Evolutionary conservation across 257 asterid genomes (phyloP), one percentile per base, ranked within the genome.

Genomic region (Ajuga chamaepitys): DNA sequence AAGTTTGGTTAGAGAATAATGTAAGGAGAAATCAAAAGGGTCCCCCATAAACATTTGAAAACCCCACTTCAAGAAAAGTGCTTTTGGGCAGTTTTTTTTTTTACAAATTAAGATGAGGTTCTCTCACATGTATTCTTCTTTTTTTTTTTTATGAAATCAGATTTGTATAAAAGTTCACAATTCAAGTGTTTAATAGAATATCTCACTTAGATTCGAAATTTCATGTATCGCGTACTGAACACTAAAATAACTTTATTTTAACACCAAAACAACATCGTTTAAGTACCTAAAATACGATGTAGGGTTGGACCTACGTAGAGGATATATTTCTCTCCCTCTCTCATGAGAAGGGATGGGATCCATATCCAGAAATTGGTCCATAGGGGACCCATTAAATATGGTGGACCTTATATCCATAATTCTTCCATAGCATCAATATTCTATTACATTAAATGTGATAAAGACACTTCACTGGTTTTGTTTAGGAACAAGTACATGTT

Each of bases 341-440:
- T 40, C 53, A 58, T 62, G 35, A 41, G 26, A 64, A 68, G 25
- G 75, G 80, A 64, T 63, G 67, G 69, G 54, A 79, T 61, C 72
- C 18, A 53, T 64, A 53, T 58, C 78, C 68, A 81, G 64, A 77
- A 65, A 70, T 44, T 75, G 90, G 88, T 73, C 93, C 90, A 80
- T 62, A 28, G 45, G 77, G 84, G 82, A 50, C 86, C 86, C 82
- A 70, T 76, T 80, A 55, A 82, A 78, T 83, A 74, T 32, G 46
- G 82, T 79, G 95, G 95, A 44, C 86, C 97, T 68, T 63, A 21
- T 70, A 68, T 78, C 76, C 85, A 85, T 84, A 64, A 82, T 69
- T 81, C 77, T 79, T 68, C 72, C 68, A 73, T 86, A 78, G 72
- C 87, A 74, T 71, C 84, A 76, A 81, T 81, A 70, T 71, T 70